A percentile compares a stretch with the other conserved stretches of the same genome.
phyloP scores from a whole-genome alignment of 2,329 filamentous ascomycete species.

The Westerdykella aurantiaca region DNA sequence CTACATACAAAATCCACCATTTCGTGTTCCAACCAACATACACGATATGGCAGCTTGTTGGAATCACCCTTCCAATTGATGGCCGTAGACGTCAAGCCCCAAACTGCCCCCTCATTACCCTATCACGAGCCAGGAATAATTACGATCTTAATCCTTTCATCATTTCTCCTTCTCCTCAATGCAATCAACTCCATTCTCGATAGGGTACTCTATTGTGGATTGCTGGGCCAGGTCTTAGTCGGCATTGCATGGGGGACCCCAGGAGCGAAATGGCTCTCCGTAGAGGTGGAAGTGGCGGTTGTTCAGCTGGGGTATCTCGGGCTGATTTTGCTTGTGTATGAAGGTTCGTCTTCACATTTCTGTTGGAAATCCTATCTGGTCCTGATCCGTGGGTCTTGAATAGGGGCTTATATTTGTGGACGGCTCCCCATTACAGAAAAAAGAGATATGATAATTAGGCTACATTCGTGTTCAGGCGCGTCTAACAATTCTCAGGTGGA shows the following conservation, averaged over 20 bases:
- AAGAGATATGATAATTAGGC: no score
- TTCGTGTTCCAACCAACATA: no score
- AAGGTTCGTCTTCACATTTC: constrained; percentile 43
- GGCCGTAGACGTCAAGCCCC: no score
- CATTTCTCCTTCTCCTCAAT: constrained; percentile 60
- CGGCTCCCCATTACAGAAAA: no score
- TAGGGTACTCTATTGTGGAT: constrained; percentile 59
- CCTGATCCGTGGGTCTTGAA: no score
- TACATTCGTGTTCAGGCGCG: no score
- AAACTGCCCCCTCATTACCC: constrained; percentile 35
- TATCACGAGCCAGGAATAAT: constrained; percentile 60
- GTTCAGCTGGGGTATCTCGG: constrained; percentile 67
- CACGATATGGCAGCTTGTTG: no score
- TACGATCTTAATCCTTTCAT: constrained; percentile 55
- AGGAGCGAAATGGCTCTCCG: constrained; percentile 55
- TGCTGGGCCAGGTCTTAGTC: constrained; percentile 65
- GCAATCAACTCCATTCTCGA: constrained; percentile 54
- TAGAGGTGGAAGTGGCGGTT: constrained; percentile 49
- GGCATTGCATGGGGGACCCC: constrained; percentile 67
- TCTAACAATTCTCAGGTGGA: constrained; percentile 44
- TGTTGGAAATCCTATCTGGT: not conserved
- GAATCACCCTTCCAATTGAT: no score
- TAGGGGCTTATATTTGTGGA: no score
- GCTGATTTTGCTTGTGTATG: constrained; percentile 65
- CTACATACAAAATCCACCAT: no score